Conservation (phyloP, 345 rosid genomes). For the Citrus cavaleriei region DNA sequence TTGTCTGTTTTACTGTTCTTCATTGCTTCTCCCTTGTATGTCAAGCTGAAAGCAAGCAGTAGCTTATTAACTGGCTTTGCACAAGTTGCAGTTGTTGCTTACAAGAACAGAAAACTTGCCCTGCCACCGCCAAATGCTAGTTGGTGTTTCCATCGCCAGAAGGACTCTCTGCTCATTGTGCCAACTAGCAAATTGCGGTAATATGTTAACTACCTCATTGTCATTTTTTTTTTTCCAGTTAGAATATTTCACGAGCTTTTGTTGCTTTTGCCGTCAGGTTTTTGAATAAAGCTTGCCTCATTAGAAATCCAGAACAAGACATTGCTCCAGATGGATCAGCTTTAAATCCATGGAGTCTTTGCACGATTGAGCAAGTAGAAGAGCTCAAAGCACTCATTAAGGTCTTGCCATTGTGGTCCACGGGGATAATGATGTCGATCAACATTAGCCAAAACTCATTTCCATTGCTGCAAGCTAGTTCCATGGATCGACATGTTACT, state of each 20-base stretch:
- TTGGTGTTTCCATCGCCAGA: slow-evolving; percentile 43
- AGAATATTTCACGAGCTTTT: not conserved
- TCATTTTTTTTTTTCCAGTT: not conserved
- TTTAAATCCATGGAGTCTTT: slow-evolving; percentile 64
- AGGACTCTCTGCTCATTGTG: slow-evolving; percentile 37
- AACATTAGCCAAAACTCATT: slow-evolving; percentile 60
- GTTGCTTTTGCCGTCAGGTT: slow-evolving; percentile 39
- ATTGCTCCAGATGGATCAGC: slow-evolving; percentile 59
- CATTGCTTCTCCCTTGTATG: slow-evolving; percentile 47
- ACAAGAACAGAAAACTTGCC: slow-evolving; percentile 42
- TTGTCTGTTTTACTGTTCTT: slow-evolving; percentile 38
- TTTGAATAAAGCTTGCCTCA: slow-evolving; percentile 67
- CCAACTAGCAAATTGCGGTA: slow-evolving; percentile 61
- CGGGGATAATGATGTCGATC: slow-evolving; percentile 70
- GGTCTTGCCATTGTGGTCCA: slow-evolving; percentile 74
- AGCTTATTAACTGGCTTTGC: slow-evolving; percentile 50
- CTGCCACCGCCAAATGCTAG: slow-evolving; percentile 36
- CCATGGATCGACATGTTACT: slow-evolving; percentile 64
- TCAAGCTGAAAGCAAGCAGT: slow-evolving; percentile 35
- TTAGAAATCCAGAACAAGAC: slow-evolving; percentile 44
- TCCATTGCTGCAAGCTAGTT: slow-evolving; percentile 62
- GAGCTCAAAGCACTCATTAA: slow-evolving; percentile 76
- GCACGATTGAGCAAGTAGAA: slow-evolving; percentile 76
- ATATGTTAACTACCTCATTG: not conserved
- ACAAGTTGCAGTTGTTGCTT: slow-evolving; percentile 48